Percentiles rank a stretch among this genome's conserved stretches.
phyloP scores from a whole-genome alignment of 805 yeast species.

The Scheffersomyces amazonensis region DNA sequence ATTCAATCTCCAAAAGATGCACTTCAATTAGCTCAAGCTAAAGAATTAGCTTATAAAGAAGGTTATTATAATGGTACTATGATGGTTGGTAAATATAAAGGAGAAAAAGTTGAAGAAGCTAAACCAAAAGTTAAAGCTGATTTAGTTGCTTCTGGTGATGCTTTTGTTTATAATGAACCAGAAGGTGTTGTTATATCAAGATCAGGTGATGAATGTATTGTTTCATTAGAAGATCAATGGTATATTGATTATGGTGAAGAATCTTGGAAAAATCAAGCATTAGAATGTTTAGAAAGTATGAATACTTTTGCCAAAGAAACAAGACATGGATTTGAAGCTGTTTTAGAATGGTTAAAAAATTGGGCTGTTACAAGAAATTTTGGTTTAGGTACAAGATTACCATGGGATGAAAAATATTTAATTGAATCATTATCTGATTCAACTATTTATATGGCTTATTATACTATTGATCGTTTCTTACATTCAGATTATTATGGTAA shows the following conservation, averaged over 20 bases:
- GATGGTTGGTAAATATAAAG: slow-evolving; percentile 77
- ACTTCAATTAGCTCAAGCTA: slow-evolving; percentile 83
- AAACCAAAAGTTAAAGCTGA: slow-evolving; percentile 85
- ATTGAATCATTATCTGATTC: slow-evolving; percentile 96
- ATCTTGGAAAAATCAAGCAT: slow-evolving; percentile 77
- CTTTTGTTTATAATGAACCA: slow-evolving; percentile 92
- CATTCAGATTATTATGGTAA: slow-evolving; percentile 86
- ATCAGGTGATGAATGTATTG: slow-evolving; percentile 96
- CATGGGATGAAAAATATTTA: slow-evolving; percentile 94
- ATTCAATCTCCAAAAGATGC: slow-evolving; percentile 94
- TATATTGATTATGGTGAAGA: slow-evolving; percentile 96
- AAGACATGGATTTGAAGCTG: slow-evolving; percentile 88
- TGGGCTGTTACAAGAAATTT: slow-evolving; percentile 98
- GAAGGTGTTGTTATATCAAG: slow-evolving; percentile 87
- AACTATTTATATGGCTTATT: slow-evolving; percentile 92
- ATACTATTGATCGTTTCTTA: slow-evolving; percentile 82
- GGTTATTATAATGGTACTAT: slow-evolving; percentile 90
- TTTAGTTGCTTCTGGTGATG: slow-evolving; percentile 70
- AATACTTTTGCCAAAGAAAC: slow-evolving; percentile 80
- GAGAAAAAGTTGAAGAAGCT: slow-evolving; percentile 88
- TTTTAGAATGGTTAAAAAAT: slow-evolving; percentile 91
- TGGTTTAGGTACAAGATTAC: slow-evolving; percentile 91
- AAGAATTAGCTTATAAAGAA: slow-evolving; percentile 93
- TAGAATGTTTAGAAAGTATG: slow-evolving; percentile 74
- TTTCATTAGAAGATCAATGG: slow-evolving; percentile 98